These are phyloP conservation scores for Fusarium keratoplasticum DNA, from an alignment of 2,329 filamentous ascomycete genomes.

Conservation along the genomic window DNA sequence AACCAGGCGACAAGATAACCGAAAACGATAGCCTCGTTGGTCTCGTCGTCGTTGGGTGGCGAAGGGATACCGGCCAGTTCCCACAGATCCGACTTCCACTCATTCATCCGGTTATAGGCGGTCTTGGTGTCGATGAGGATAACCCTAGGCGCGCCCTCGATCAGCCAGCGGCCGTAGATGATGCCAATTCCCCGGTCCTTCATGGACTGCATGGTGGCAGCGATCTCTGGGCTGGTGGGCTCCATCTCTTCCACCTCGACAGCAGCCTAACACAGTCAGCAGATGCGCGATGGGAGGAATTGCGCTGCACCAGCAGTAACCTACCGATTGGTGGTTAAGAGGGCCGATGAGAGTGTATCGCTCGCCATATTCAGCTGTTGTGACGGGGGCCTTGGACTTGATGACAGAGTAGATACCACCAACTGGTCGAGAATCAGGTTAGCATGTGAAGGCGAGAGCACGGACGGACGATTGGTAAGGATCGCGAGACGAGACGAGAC, in stretches of 20 bases:
- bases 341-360: slow-evolving; percentile 96
- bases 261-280: slow-evolving; percentile 72
- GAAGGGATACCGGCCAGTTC: slow-evolving; percentile 93
- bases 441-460: slow-evolving; percentile 24
- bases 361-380: slow-evolving; percentile 98
- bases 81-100: slow-evolving; percentile 98
- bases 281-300: neutral
- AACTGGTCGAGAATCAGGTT: slow-evolving; percentile 64
- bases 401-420: slow-evolving; percentile 99
- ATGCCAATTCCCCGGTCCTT: slow-evolving; percentile 89
- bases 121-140: slow-evolving; percentile 95
- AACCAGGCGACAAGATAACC: slow-evolving; percentile 99
- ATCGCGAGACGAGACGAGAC: neutral
- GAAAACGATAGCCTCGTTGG: slow-evolving; percentile 97
- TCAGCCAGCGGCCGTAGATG: slow-evolving; percentile 95
- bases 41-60: slow-evolving; percentile 90
- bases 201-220: slow-evolving; percentile 91
- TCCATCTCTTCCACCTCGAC: slow-evolving; percentile 96
- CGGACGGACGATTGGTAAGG: slow-evolving; percentile 16
- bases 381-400: slow-evolving; percentile 98
- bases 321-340: slow-evolving; percentile 88
- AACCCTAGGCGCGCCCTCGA: slow-evolving; percentile 94
- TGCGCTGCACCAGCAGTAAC: slow-evolving; percentile 45
- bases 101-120: slow-evolving; percentile 89
- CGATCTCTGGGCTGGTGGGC: slow-evolving; percentile 82